Evolutionary conservation across 805 yeast species (phyloP).

Genomic region (Wickerhamomyces ciferrii): DNA sequence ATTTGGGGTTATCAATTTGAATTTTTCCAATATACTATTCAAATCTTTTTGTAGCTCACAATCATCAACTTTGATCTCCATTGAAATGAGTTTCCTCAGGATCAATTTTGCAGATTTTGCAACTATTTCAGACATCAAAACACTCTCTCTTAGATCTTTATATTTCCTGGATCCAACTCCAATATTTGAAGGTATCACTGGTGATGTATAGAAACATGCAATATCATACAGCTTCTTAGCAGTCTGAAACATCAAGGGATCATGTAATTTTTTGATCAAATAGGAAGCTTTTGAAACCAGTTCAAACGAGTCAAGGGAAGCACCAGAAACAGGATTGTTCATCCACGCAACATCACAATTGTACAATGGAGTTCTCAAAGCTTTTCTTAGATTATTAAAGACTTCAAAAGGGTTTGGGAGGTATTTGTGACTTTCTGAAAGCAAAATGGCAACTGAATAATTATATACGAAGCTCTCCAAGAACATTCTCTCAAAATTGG

Average conservation of each 20-base stretch:
- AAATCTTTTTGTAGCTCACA: conserved; percentile 10
- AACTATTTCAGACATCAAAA: conserved; percentile 14
- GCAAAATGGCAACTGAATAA: conserved; percentile 32
- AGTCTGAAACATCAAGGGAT: conserved; percentile 3
- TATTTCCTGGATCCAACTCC: conserved; percentile 7
- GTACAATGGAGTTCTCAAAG: conserved; percentile 30
- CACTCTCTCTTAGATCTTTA: conserved; percentile 11
- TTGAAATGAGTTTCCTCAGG: conserved; percentile 10
- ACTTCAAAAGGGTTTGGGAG: conserved; percentile 39
- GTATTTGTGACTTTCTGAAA: conserved; percentile 25
- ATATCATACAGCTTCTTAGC: conserved; percentile 14
- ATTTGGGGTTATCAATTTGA: conserved; percentile 4
- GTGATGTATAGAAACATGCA: conserved; percentile 12
- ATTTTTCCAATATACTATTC: neutral
- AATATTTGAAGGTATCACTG: conserved; percentile 15
- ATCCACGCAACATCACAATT: conserved; percentile 34
- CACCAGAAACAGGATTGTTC: conserved; percentile 37
- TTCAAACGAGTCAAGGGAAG: conserved; percentile 30
- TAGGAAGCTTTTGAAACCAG: conserved; percentile 30
- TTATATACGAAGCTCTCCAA: conserved; percentile 40
- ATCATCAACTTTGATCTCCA: conserved; percentile 3
- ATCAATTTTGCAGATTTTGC: conserved; percentile 13
- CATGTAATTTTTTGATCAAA: conserved; percentile 13
- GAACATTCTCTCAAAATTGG: conserved; percentile 28
- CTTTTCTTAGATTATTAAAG: conserved; percentile 26